Base-by-base conservation (phyloP, 495 filamentous ascomycete species). In the Lepraria neglecta region DNA sequence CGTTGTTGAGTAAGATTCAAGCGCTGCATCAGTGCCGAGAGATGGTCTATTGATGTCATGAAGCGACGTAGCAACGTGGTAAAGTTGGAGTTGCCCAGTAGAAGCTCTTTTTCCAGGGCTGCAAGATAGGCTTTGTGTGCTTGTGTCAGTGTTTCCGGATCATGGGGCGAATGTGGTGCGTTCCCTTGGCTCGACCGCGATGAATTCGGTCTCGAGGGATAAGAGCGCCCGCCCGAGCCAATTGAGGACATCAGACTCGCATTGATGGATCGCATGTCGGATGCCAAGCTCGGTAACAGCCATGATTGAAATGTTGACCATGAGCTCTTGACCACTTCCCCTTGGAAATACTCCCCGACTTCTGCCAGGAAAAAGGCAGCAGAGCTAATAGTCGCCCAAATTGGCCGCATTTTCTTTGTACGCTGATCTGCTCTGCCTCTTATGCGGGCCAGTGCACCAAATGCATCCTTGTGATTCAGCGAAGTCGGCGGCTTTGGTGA, bases 341-440 rank as follows among this genome's bases (percentile, higher is more conserved):
- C 90, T 69, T 96, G 91, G 63, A 97, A 85, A 64, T 94, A 97
- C 14, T 82, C 83, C 59, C 90, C 87, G 14, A 87, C 83, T 64
- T 96, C 91, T 1, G 87, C 87, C 4, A 98, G 77, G 63, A 97
- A 87, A 73, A 95, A 96, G 1, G 92, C 78, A 0, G 89, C 87
- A 4, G 89, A 87, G 65, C 87, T 87, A 63, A 85, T 81, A 3
- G 88, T 91, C 3, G 91, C 91, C 92, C 94, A 98, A 0, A 92
- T 80, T 24, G 80, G 86, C 11, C 94, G 78, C 78, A 95, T 85
- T 14, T 81, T 78, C 40, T 75, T 75, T 17, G 78, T 77, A 45
- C 92, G 78, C 12, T 69, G 65, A 54, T 83, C 82, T 59, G 81
- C 78, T 55, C 86, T 75, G 57, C 82, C 74, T 47, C 88, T 80